A percentile compares a stretch with the other conserved stretches of the same genome.
Conservation (phyloP, 2,329 filamentous ascomycete species). For the Erysiphe pulchra region DNA sequence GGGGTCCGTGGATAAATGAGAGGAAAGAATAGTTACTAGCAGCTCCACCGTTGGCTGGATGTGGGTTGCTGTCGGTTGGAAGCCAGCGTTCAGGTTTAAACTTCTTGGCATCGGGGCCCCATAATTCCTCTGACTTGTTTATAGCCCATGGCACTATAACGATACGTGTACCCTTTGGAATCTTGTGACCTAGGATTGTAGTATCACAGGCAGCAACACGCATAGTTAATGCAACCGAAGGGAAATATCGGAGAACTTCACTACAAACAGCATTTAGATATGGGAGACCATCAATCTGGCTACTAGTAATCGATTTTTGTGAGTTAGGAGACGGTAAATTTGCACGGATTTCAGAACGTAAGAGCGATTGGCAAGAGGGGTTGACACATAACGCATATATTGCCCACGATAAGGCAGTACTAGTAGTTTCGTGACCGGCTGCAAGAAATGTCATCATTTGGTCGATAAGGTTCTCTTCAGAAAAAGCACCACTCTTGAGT, state of each 20-base stretch:
- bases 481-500: conserved; percentile 48
- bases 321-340: conserved; percentile 25
- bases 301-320: conserved; percentile 20
- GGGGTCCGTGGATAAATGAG: conserved; percentile 67
- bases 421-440: conserved; percentile 60
- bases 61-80: conserved; percentile 14
- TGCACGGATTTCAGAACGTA: conserved; percentile 41
- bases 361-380: conserved; percentile 34
- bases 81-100: conserved; percentile 69
- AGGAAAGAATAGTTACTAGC: conserved; percentile 51
- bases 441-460: conserved; percentile 80
- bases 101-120: conserved; percentile 47
- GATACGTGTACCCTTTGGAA: conserved; percentile 47
- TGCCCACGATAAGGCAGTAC: conserved; percentile 51
- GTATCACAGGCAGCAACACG: conserved; percentile 40
- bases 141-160: conserved; percentile 37
- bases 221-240: conserved; percentile 45
- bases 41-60: conserved; percentile 39
- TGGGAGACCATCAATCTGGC: conserved; percentile 44
- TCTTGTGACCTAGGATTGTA: conserved; percentile 32
- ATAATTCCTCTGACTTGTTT: conserved; percentile 42
- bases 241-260: conserved; percentile 48
- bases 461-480: conserved; percentile 56
- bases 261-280: conserved; percentile 60
- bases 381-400: conserved; percentile 41